These are phyloP conservation scores for Neurospora terricola DNA, from an alignment of 495 filamentous ascomycete species.

Conservation along the genomic window DNA sequence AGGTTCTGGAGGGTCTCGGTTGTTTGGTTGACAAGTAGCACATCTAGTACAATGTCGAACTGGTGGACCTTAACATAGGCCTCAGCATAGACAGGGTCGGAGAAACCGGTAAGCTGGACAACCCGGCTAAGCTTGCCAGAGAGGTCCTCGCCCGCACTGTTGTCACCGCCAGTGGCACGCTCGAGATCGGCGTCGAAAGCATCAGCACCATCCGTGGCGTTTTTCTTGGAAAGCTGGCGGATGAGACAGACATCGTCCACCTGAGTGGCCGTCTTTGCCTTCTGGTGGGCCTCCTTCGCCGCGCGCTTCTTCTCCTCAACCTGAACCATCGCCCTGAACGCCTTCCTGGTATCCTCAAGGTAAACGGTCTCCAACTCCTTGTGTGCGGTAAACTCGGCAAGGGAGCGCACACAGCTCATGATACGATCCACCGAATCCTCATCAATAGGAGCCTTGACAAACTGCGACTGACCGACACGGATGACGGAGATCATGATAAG, in stretches of 20 bases:
- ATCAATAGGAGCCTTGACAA: conserved; percentile 94
- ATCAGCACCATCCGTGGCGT: conserved; percentile 70
- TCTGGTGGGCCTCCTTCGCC: conserved; percentile 81
- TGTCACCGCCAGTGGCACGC: conserved; percentile 87
- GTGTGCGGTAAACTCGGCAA: conserved; percentile 82
- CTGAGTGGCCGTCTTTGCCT: conserved; percentile 88
- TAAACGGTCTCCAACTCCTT: conserved; percentile 88
- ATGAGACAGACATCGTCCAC: conserved; percentile 92
- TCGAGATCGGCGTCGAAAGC: conserved; percentile 85
- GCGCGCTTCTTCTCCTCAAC: conserved; percentile 95
- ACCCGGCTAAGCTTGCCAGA: conserved; percentile 91
- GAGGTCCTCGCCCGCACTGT: conserved; percentile 63
- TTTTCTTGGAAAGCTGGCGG: conserved; percentile 88
- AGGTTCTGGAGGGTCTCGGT: conserved; percentile 94
- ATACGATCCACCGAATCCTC: conserved; percentile 96
- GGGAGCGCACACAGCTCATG: conserved; percentile 88
- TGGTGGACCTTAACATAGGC: conserved; percentile 98
- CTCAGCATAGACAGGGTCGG: conserved; percentile 95
- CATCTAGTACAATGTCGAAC: conserved; percentile 97
- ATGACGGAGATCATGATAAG: conserved; percentile 99
- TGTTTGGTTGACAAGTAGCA: conserved; percentile 96
- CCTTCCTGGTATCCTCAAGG: conserved; percentile 90
- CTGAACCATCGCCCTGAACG: conserved; percentile 96
- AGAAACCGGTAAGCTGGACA: conserved; percentile 97
- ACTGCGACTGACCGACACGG: conserved; percentile 93